Conservation (phyloP, 2,329 filamentous ascomycete genomes). For the Plectosphaerella sp. region DNA sequence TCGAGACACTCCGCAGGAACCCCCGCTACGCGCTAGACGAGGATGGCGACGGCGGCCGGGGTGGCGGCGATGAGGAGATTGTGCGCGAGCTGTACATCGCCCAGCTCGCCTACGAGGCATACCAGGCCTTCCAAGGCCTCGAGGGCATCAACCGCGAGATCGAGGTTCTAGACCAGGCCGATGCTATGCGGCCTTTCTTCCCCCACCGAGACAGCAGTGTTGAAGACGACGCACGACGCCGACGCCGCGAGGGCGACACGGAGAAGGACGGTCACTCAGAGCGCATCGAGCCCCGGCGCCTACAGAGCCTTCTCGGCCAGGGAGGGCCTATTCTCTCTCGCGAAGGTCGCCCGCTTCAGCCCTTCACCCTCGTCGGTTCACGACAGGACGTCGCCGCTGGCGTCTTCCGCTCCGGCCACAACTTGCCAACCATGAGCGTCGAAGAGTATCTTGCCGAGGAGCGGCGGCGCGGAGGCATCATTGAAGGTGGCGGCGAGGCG, state of each 20-base stretch:
- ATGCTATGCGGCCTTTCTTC: constrained; percentile 36
- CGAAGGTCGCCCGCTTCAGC: constrained; percentile 80
- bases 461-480: constrained; percentile 75
- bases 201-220: constrained; percentile 38
- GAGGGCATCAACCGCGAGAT: constrained; percentile 82
- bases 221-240: constrained; percentile 41
- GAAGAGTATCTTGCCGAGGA: constrained; percentile 98
- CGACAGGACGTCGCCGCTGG: constrained; percentile 71
- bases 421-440: constrained; percentile 93
- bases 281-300: constrained; percentile 62
- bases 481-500: constrained; percentile 82
- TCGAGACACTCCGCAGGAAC: constrained; percentile 54
- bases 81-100: constrained; percentile 75
- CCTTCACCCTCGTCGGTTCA: constrained; percentile 80
- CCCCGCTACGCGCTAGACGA: constrained; percentile 62
- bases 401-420: constrained; percentile 89
- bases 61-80: constrained; percentile 78
- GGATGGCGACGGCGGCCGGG: constrained; percentile 44
- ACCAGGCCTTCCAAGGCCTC: constrained; percentile 81
- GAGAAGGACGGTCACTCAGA: constrained; percentile 59
- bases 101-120: constrained; percentile 66
- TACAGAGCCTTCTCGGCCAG: constrained; percentile 39
- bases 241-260: constrained; percentile 20
- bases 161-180: constrained; percentile 74
- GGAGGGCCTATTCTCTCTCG: constrained; percentile 69